A percentile compares a stretch with the other conserved stretches of the same genome.
These are phyloP conservation scores for Isochrysis galbana DNA, from an alignment of 78 protist species.

Conservation along the genomic window DNA sequence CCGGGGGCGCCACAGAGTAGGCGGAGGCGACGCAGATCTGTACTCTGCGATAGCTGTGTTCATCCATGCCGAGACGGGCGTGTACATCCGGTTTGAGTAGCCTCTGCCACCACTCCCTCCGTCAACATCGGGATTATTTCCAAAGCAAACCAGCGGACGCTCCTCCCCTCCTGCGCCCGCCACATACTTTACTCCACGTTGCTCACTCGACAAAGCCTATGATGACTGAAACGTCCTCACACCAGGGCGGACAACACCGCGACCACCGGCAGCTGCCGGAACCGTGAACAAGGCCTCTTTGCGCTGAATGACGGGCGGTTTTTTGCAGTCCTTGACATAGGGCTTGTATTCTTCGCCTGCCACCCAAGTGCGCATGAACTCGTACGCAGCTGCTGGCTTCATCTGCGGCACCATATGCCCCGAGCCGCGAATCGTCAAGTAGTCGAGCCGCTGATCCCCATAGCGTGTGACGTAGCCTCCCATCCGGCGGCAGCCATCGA, in stretches of 20 bases:
- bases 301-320: neutral
- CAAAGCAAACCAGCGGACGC: too few species aligned
- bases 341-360: neutral
- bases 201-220: neutral
- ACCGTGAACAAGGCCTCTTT: neutral
- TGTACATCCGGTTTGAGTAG: too few species aligned
- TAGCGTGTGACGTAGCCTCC: constrained; percentile 35
- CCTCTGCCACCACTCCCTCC: too few species aligned
- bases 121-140: too few species aligned
- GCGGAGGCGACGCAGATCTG: too few species aligned
- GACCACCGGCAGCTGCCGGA: neutral
- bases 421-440: constrained; percentile 24
- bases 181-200: too few species aligned
- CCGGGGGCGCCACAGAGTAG: too few species aligned
- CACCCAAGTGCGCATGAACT: constrained; percentile 35
- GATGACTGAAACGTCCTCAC: neutral
- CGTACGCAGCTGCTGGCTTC: constrained; percentile 19
- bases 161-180: too few species aligned
- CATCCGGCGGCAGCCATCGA: constrained; percentile 25
- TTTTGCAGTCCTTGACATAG: neutral
- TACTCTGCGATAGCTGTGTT: too few species aligned
- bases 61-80: too few species aligned
- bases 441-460: neutral
- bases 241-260: neutral
- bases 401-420: constrained; percentile 49